A percentile compares a stretch with the other conserved stretches of the same genome.
Evolutionary conservation across 139 green algal genomes (phyloP).

Genomic region (Penium margaritaceum): DNA sequence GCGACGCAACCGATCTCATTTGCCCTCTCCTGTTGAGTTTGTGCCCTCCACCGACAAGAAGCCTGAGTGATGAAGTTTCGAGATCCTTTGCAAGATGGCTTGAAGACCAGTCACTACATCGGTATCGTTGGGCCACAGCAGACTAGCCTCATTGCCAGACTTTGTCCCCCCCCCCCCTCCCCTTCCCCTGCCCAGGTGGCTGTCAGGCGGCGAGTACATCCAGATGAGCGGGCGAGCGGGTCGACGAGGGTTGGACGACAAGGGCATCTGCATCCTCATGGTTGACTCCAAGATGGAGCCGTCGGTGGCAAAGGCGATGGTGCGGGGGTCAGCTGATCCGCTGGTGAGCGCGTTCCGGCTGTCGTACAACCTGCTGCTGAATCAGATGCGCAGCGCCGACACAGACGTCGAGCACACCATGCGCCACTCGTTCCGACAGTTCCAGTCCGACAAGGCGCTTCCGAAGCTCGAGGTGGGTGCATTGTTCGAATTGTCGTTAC

Average conservation of each 20-base stretch:
- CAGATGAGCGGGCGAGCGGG: conserved; percentile 81
- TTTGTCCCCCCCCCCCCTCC: background rate
- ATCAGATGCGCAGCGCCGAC: conserved; percentile 21
- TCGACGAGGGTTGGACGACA: conserved; percentile 60
- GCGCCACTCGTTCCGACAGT: conserved; percentile 29
- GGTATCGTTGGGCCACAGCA: background rate
- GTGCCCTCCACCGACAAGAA: background rate
- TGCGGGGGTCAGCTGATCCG: conserved; percentile 28
- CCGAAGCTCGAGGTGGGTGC: too few relatives aligned
- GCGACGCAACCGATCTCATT: too few relatives aligned
- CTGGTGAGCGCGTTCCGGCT: conserved; percentile 27
- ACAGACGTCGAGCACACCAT: conserved; percentile 11
- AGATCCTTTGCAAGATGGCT: background rate
- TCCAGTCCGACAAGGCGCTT: conserved; percentile 39
- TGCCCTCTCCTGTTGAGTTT: background rate
- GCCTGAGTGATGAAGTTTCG: too few relatives aligned
- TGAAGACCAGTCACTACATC: background rate
- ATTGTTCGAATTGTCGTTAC: too few relatives aligned
- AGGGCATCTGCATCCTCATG: conserved; percentile 73
- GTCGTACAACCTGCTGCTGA: conserved; percentile 37
- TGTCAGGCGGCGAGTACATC: conserved; percentile 73
- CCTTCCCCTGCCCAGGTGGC: conserved; percentile 2
- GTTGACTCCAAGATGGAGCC: conserved; percentile 75
- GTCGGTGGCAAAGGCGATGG: conserved; percentile 64
- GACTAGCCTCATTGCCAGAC: background rate